Base-by-base conservation (phyloP, 805 yeast genomes). In the Lachancea meyersii region DNA sequence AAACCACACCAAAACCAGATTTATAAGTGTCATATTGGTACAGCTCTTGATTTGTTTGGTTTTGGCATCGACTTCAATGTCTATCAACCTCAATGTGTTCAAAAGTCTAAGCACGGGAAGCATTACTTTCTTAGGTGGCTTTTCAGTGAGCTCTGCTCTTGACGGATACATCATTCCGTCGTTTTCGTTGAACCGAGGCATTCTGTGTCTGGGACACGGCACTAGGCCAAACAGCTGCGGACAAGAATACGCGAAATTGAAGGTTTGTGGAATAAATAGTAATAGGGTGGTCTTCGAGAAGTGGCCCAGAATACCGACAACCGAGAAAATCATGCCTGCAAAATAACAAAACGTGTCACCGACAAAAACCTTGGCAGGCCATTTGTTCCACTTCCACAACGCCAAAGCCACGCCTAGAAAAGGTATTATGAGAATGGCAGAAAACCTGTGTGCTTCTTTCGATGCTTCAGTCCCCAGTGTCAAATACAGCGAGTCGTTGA, bases 261-360 rank as follows among this genome's bases (percentile, higher is more conserved):
- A 64, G 42, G 93, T 85, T 65, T 93, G 98, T 2, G 97, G 97
- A 32, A 86, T 68, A 60, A 93, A 83, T 57, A 93, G 82, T 26
- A 89, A 64, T 64, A 93, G 69, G 52, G 91, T 69, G 0, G 99
- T 93, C 65, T 93, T 93, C 33, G 96, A 86, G 63, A 89, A 93
- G 68, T 93, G 99, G 1, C 97, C 97, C 45, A 86, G 72, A 27
- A 93, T 93, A 1, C 97, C 97, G 23, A 86, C 96, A 21, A 89
- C 93, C 0, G 97, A 98, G 64, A 93, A 88, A 1, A 93, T 95
- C 98, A 93, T 93, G 3, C 99, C 99, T 20, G 96, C 87, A 63
- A 93, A 89, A 65, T 93, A 93, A 66, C 99, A 93, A 69, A 84
- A 93, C 0, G 98, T 91, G 60, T 93, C 99, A 23, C 99, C 99